These are phyloP conservation scores for Clonostachys rhizophaga DNA, from an alignment of 2,329 filamentous ascomycete genomes.

Conservation along the genomic window DNA sequence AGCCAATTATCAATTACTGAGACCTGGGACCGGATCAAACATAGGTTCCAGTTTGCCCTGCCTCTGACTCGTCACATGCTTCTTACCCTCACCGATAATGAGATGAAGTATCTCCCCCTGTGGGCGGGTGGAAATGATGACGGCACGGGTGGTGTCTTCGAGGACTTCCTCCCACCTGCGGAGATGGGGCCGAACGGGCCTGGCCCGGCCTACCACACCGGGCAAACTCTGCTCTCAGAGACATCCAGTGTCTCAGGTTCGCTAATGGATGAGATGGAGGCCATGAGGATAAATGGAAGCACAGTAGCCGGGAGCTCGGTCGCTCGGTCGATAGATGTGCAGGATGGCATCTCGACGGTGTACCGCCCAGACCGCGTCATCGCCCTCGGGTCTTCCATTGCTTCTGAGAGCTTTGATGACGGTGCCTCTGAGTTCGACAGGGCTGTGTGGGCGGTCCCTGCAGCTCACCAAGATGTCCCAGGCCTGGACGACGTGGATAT, in stretches of 20 bases:
- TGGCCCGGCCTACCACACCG: conserved; percentile 41
- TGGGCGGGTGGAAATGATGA: conserved; percentile 58
- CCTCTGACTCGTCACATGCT: conserved; percentile 38
- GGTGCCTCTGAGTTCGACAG: conserved; percentile 22
- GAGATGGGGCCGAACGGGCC: conserved; percentile 39
- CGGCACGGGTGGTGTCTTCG: conserved; percentile 44
- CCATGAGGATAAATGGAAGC: conserved; percentile 10
- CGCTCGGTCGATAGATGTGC: conserved; percentile 26
- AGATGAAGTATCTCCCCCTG: conserved; percentile 59
- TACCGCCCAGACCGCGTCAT: conserved; percentile 22
- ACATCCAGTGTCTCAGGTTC: conserved; percentile 25
- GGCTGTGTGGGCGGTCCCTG: conserved; percentile 19
- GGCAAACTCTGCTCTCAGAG: conserved; percentile 25
- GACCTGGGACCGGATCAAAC: not conserved
- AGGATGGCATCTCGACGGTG: conserved; percentile 32
- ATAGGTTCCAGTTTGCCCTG: conserved; percentile 7
- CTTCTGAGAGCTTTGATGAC: conserved; percentile 26
- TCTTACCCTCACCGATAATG: conserved; percentile 46
- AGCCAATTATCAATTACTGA: not conserved
- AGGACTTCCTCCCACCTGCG: conserved; percentile 30
- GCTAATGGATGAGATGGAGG: conserved; percentile 24
- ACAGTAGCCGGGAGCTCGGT: conserved; percentile 23
- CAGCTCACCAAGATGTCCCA: no score
- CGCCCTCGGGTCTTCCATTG: conserved; percentile 22
- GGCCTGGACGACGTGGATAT: no score